Conservation (phyloP, 1,284 basidiomycete species). For the Ceratobasidium sp. region DNA sequence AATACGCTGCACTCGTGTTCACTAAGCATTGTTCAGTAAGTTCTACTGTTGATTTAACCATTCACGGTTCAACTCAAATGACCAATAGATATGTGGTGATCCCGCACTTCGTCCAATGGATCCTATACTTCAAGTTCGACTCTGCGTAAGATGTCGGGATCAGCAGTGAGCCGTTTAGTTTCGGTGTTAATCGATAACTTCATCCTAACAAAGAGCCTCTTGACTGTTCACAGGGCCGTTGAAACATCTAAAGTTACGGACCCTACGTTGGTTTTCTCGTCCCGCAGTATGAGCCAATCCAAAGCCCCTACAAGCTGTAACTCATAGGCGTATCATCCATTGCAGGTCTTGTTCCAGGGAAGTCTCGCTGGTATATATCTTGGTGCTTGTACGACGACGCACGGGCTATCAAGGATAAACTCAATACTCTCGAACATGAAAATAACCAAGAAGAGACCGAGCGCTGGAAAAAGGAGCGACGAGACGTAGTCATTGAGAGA, state of each 20-base stretch:
- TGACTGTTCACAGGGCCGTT: conserved; percentile 14
- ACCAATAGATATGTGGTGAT: conserved; percentile 24
- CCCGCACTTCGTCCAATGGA: conserved; percentile 23
- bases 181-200: not conserved
- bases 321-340: not conserved
- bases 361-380: not conserved
- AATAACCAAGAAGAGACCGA: not conserved
- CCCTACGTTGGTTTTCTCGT: conserved; percentile 14
- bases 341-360: conserved; percentile 11
- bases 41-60: not conserved
- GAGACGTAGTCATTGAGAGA: not conserved
- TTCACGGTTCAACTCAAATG: not conserved
- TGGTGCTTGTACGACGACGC: conserved; percentile 39
- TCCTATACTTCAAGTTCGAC: conserved; percentile 30
- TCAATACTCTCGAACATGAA: conserved; percentile 11
- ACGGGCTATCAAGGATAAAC: conserved; percentile 17
- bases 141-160: conserved; percentile 27
- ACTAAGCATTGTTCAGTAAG: conserved; percentile 44
- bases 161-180: conserved; percentile 7
- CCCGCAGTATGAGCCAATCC: conserved; percentile 1
- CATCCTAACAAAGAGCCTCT: not conserved
- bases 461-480: not conserved
- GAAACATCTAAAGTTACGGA: conserved; percentile 6
- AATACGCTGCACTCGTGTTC: conserved; percentile 44
- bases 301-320: not conserved